These are phyloP conservation scores for Zymoseptoria pseudotritici DNA, from an alignment of 2,329 filamentous ascomycete genomes.

Conservation along the genomic window DNA sequence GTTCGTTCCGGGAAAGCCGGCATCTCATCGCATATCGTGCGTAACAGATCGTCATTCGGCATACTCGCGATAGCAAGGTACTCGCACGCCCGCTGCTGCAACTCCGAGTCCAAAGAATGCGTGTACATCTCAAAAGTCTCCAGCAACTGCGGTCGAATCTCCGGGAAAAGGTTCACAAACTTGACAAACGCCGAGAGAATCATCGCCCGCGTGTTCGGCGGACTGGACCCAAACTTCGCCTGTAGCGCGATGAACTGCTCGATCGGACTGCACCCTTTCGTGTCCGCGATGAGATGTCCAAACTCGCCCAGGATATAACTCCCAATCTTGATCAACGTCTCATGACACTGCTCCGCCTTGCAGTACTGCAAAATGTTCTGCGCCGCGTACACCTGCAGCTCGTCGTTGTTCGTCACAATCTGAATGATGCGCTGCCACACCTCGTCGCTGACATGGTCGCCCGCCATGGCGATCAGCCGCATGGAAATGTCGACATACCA, in stretches of 20 bases:
- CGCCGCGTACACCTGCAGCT: constrained; percentile 91
- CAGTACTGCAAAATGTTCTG: constrained; percentile 89
- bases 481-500: constrained; percentile 99
- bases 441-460: constrained; percentile 96
- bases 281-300: constrained; percentile 91
- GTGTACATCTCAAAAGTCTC: constrained; percentile 88
- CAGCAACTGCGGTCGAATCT: constrained; percentile 92
- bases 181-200: constrained; percentile 94
- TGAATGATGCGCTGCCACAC: constrained; percentile 99
- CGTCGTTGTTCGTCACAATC: constrained; percentile 98
- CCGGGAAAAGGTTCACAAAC: constrained; percentile 95
- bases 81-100: constrained; percentile 94
- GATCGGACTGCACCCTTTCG: constrained; percentile 84
- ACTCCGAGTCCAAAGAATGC: constrained; percentile 86
- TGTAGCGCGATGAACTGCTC: constrained; percentile 94
- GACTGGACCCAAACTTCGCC: constrained; percentile 79
- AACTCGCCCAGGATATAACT: constrained; percentile 95
- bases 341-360: constrained; percentile 88
- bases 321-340: constrained; percentile 95
- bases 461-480: constrained; percentile 88
- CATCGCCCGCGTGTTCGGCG: constrained; percentile 84
- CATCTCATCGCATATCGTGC: constrained; percentile 97
- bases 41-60: constrained; percentile 81
- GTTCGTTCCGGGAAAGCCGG: constrained; percentile 92
- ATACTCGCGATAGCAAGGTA: constrained; percentile 80